Evolutionary conservation across 331 rosid species (phyloP), one percentile per base, ranked within the genome.

Genomic region (Stylosanthes scabra): DNA sequence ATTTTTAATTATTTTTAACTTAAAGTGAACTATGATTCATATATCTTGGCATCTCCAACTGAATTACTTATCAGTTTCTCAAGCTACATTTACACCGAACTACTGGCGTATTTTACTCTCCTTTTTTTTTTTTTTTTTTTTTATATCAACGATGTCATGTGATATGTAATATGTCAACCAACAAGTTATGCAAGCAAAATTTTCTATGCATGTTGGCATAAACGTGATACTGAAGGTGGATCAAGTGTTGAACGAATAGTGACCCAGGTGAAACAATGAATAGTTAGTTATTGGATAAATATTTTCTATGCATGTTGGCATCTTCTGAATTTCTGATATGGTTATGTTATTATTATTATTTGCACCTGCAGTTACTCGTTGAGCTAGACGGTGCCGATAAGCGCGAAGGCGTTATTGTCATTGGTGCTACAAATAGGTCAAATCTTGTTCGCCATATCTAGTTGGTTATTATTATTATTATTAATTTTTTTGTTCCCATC

Each of bases 361-460:
- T 68, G 69, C 31, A n/a, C n/a, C 77, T 79, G 68, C 83, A 84
- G 80, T 73, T 76, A 31, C 85, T 80, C 68, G 25, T 72, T 42
- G 70, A 91, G 83, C 83, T 94, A 82, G 95, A 89, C 51, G 97
- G 99, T 10, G 88, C 87, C 41, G 97, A 86, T n/a, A n/a, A n/a
- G n/a, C n/a, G n/a, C n/a, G n/a, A n/a, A 13, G 98, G 96, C 76
- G 96, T 93, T 72, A 90, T 85, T 80, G 96, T 90, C 56, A 89
- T 90, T 70, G 97, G 98, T 76, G 98, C 98, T 16, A 90, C 98
- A 59, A 93, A 93, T 82, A 89, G 97, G 98, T 89, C 86, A 67
- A 42, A 62, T 15, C 42, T 62, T 66, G 66, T 74, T 75, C 74
- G 40, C 10, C 5, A 34, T 71, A 49, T n/a, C n/a, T n/a, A n/a